These are phyloP conservation scores for Zancudomyces culisetae DNA, from an alignment of 371 early-diverging fungal species.

Conservation along the genomic window DNA sequence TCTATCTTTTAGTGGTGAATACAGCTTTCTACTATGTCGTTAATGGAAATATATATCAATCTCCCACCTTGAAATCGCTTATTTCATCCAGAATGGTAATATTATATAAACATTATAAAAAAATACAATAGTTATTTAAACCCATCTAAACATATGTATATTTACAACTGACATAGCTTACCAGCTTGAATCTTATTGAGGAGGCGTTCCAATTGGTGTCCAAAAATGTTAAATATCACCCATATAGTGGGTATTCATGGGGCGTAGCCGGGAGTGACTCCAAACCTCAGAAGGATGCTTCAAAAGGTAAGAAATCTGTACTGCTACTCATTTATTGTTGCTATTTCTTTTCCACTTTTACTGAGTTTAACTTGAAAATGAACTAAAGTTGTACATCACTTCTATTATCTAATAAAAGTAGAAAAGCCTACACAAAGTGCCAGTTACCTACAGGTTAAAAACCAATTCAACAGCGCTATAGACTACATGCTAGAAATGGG, in stretches of 20 bases:
- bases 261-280: constrained; percentile 19
- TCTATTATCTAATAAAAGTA: background rate
- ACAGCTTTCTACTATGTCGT: constrained; percentile 70
- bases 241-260: constrained; percentile 59
- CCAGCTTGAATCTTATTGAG: constrained; percentile 43
- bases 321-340: background rate
- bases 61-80: constrained; percentile 66
- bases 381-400: too few relatives aligned
- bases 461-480: constrained; percentile 2
- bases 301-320: constrained; percentile 3
- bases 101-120: constrained; percentile 1
- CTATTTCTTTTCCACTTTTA: background rate
- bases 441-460: background rate
- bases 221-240: constrained; percentile 45
- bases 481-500: constrained; percentile 1
- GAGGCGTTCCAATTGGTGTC: constrained; percentile 47
- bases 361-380: background rate
- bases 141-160: background rate
- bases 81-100: constrained; percentile 65
- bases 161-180: constrained; percentile 25
- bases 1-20: constrained; percentile 29
- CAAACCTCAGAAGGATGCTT: constrained; percentile 9
- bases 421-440: background rate
- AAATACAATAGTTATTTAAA: background rate
- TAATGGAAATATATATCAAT: constrained; percentile 82